A percentile compares a stretch with the other conserved stretches of the same genome.
These are phyloP conservation scores for Cephaloascus fragrans DNA, from an alignment of 805 yeast species.

Conservation along the genomic window DNA sequence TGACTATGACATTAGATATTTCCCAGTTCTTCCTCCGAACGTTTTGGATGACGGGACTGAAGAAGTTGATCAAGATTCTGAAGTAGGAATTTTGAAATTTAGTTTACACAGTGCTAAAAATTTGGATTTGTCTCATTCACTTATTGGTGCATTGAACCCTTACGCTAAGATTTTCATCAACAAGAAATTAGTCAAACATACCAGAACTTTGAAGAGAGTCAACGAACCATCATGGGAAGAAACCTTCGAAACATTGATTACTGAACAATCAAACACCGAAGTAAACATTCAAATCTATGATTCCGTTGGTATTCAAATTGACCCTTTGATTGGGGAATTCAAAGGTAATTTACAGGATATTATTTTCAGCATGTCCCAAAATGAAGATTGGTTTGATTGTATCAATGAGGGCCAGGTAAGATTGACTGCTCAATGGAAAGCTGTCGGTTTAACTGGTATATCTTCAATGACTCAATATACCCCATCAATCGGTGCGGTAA, in stretches of 20 bases:
- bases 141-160: conserved; percentile 48
- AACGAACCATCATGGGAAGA: conserved; percentile 72
- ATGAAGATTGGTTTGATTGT: conserved; percentile 39
- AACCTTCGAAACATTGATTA: conserved; percentile 48
- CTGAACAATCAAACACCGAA: conserved; percentile 47
- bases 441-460: conserved; percentile 45
- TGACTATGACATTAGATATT: conserved; percentile 46
- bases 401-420: conserved; percentile 46
- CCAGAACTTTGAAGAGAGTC: conserved; percentile 53
- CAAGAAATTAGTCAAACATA: conserved; percentile 41
- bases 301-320: conserved; percentile 36
- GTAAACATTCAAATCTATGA: conserved; percentile 54
- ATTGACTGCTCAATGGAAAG: conserved; percentile 60
- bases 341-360: conserved; percentile 45
- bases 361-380: conserved; percentile 36
- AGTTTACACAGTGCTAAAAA: conserved; percentile 50
- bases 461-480: conserved; percentile 32
- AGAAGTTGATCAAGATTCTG: conserved; percentile 45
- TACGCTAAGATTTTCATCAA: conserved; percentile 59
- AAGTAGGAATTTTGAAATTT: conserved; percentile 64
- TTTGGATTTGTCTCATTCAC: conserved; percentile 41
- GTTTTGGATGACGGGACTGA: conserved; percentile 39
- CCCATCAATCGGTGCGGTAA: conserved; percentile 60
- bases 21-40: conserved; percentile 35
- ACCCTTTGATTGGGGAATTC: conserved; percentile 42